Conservation (phyloP, 768 basidiomycete species). For the Xanthoconium stramineum region DNA sequence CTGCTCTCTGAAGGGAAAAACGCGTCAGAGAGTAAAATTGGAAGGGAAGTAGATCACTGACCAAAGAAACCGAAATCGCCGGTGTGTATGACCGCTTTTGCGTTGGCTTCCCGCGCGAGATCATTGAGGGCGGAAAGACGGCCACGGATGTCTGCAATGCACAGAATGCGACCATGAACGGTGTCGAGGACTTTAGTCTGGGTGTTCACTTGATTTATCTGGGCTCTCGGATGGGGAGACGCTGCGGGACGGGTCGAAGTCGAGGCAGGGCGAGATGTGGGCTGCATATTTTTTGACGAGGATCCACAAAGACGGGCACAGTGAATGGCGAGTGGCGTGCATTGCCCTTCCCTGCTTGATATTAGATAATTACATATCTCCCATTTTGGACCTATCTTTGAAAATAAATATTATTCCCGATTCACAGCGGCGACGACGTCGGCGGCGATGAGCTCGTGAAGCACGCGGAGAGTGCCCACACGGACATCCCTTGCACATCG, state of each 20-base stretch:
- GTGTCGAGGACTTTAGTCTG: conserved; percentile 80
- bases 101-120: conserved; percentile 84
- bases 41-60: conserved; percentile 30
- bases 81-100: conserved; percentile 92
- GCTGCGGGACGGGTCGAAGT: conserved; percentile 55
- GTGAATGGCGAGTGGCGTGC: conserved; percentile 10
- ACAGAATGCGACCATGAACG: conserved; percentile 82
- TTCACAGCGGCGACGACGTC: conserved; percentile 14
- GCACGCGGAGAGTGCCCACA: conserved; percentile 13
- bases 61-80: conserved; percentile 99
- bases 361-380: conserved; percentile 31
- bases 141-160: conserved; percentile 92
- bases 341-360: not conserved
- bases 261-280: conserved; percentile 55
- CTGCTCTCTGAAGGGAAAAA: conserved; percentile 51
- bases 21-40: conserved; percentile 14
- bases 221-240: conserved; percentile 51
- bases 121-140: conserved; percentile 85
- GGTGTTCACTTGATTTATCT: conserved; percentile 56
- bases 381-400: not conserved
- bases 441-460: conserved; percentile 27
- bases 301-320: conserved; percentile 19
- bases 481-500: conserved; percentile 1
- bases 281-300: conserved; percentile 44
- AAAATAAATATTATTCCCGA: conserved; percentile 14